Base-by-base conservation (phyloP, 208 protist species). In the Angomonas deanei region DNA sequence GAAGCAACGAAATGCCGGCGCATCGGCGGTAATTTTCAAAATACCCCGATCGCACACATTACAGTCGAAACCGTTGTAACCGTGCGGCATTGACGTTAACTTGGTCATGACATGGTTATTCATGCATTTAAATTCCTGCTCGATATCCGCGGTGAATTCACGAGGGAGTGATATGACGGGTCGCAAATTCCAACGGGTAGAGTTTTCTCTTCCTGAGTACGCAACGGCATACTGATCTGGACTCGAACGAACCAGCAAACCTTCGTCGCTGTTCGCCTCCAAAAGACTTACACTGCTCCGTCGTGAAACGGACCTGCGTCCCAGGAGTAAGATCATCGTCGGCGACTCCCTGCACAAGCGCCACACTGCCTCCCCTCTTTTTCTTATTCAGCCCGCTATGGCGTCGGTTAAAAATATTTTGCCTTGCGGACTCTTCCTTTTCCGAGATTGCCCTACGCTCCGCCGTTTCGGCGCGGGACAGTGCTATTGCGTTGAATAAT, bases 21-120 rank as follows among this genome's bases (percentile, higher is more conserved):
- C 71, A 34, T 91, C 84, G 19, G 47, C 64, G 19, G 76, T 86
- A 30, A 94, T 87, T 13, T 69, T 86, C 26, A 89, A 58, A 61
- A 94, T 90, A 27, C 71, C 85, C 24, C 78, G 61, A 57, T 92
- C 85, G 61, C 88, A 94, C 6, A 94, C 85, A 61, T 94, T 92
- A 70, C 88, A 94, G 65, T 95, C 88, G 68, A 95, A 95, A 32
- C 85, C 88, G 50, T 85, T 82, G 72, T 95, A 95, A 34, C 79
- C 74, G 49, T 83, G 66, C 15, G 88, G 88, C 80, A 95, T 95
- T 24, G 73, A 72, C 2, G 81, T 92, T 17, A 92, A 57, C 66
- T 91, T 91, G 28, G 80, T 91, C 88, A 95, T 92, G 4, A 86
- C 64, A 62, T 95, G 88, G 36, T 72, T 64, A 70, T 95, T 95